Conservation (phyloP, 257 asterid genomes). For the Solanum ossicruentum region DNA sequence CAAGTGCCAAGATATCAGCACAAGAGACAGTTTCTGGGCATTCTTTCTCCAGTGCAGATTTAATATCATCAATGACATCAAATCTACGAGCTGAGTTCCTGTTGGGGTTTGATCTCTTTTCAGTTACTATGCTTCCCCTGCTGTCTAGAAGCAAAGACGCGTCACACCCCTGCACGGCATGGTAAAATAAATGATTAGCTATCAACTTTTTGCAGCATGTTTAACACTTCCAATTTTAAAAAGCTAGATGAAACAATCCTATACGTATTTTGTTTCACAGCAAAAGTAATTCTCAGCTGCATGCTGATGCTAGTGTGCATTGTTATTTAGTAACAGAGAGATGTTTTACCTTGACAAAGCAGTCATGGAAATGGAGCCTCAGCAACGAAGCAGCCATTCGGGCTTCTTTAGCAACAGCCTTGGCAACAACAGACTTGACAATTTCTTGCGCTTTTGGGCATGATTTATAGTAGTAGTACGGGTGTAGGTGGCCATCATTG, state of each 20-base stretch:
- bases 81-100: constrained; percentile 75
- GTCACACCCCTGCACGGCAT: constrained; percentile 69
- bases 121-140: constrained; percentile 36
- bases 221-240: no score
- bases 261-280: not conserved
- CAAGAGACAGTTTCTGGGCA: constrained; percentile 89
- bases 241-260: not conserved
- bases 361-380: constrained; percentile 89
- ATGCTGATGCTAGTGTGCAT: not conserved
- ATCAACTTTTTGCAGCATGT: not conserved
- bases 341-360: constrained; percentile 68
- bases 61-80: constrained; percentile 80
- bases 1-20: constrained; percentile 73
- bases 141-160: constrained; percentile 80
- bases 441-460: constrained; percentile 65
- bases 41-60: constrained; percentile 59
- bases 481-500: constrained; percentile 61
- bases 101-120: constrained; percentile 67
- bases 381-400: constrained; percentile 93
- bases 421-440: constrained; percentile 57
- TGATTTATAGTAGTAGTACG: constrained; percentile 64
- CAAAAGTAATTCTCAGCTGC: not conserved
- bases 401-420: constrained; percentile 67
- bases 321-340: not conserved
- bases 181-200: not conserved